Percentiles rank a stretch among this genome's conserved stretches.
phyloP scores from a whole-genome alignment of 805 yeast genomes.

The Lachancea fermentati region DNA sequence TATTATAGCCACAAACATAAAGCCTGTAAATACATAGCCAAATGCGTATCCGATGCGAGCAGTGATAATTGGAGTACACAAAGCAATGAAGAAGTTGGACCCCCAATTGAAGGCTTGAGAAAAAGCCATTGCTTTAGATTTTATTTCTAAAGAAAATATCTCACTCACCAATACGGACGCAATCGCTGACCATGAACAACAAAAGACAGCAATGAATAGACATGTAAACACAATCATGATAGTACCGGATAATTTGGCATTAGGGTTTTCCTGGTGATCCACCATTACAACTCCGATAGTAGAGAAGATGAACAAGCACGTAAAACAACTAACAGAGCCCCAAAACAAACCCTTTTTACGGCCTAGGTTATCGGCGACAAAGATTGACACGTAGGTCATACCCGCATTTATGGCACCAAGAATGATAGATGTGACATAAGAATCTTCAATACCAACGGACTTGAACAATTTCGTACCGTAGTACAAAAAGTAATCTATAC shows the following conservation, averaged over 20 bases:
- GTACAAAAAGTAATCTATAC: conserved; percentile 64
- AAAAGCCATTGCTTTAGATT: conserved; percentile 47
- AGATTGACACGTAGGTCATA: conserved; percentile 45
- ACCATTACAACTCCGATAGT: conserved; percentile 39
- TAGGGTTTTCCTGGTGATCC: conserved; percentile 27
- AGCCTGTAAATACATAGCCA: conserved; percentile 54
- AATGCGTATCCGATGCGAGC: conserved; percentile 50
- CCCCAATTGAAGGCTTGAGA: conserved; percentile 52
- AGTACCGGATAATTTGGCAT: conserved; percentile 38
- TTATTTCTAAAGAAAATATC: conserved; percentile 58
- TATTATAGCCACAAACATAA: conserved; percentile 41
- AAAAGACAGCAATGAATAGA: conserved; percentile 44
- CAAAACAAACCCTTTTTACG: conserved; percentile 35
- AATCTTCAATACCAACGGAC: conserved; percentile 47
- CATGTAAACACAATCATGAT: conserved; percentile 54
- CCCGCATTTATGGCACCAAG: conserved; percentile 49
- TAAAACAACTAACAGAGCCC: conserved; percentile 44
- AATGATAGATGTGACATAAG: conserved; percentile 50
- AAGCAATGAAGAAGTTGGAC: conserved; percentile 47
- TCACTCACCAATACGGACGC: conserved; percentile 43
- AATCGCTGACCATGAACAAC: conserved; percentile 56
- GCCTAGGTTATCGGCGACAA: conserved; percentile 46
- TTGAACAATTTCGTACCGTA: conserved; percentile 56
- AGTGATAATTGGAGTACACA: conserved; percentile 59
- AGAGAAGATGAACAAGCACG: conserved; percentile 49